Percentiles rank a stretch among this genome's conserved stretches.
These are phyloP conservation scores for Bipolaris gigantea DNA, from an alignment of 2,329 filamentous ascomycete genomes.

Conservation along the genomic window DNA sequence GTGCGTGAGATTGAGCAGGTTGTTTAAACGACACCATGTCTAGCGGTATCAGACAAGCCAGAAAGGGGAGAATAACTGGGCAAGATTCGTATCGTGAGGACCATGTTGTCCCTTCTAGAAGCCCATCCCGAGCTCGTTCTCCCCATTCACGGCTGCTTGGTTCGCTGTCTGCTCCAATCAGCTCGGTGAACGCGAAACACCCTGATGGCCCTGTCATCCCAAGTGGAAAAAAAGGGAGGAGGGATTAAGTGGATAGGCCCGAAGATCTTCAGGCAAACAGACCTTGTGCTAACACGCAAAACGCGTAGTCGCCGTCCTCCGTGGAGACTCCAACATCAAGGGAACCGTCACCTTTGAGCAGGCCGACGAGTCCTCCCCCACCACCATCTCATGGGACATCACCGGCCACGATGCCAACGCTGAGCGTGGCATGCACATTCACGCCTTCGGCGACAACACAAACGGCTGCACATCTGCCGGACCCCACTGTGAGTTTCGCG, in stretches of 20 bases:
- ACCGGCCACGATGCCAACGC: conserved; percentile 90
- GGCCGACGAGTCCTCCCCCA: conserved; percentile 75
- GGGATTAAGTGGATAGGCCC: background rate
- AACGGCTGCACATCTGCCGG: conserved; percentile 99
- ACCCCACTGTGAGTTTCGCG: conserved; percentile 77
- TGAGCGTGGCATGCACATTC: conserved; percentile 97
- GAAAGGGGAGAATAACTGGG: conserved; percentile 22
- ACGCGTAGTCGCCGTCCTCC: conserved; percentile 82
- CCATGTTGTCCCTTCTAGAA: conserved; percentile 24
- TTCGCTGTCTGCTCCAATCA: conserved; percentile 29
- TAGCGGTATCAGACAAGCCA: conserved; percentile 6
- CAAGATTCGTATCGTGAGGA: conserved; percentile 21
- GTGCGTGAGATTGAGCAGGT: conserved; percentile 62
- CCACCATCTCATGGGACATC: conserved; percentile 91
- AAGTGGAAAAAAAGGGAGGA: background rate
- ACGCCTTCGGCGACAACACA: conserved; percentile 99
- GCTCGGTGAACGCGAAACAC: conserved; percentile 20
- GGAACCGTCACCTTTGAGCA: conserved; percentile 97
- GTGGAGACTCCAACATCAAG: conserved; percentile 94
- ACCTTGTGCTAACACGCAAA: conserved; percentile 4
- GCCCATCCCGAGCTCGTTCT: background rate
- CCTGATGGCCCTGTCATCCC: conserved; percentile 30
- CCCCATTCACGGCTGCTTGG: conserved; percentile 3
- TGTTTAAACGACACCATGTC: conserved; percentile 39
- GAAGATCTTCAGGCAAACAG: background rate